Evolutionary conservation across 805 yeast genomes (phyloP), one percentile per base, ranked within the genome.

Genomic region (Candida piceae): DNA sequence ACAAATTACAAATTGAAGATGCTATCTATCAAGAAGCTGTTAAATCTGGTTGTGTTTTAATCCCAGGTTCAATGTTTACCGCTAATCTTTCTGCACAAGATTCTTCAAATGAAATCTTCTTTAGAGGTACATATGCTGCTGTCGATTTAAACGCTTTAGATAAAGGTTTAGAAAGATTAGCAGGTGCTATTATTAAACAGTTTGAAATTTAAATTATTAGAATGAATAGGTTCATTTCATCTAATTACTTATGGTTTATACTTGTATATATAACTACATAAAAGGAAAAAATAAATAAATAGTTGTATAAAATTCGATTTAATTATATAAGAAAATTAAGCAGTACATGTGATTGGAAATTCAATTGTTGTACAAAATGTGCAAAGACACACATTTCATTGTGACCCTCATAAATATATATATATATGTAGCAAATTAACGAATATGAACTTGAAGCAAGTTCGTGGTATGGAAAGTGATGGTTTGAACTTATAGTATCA

Each of bases 91-190:
- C 49, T 8, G 62, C 60, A 35, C 9, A 25, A 1, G 18, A 26
- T 5, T 4, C n/a, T 19, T 68, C 72, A 36, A 67, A 69, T 42
- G 57, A 58, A 32, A 61, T 83, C 45, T 84, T 84, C 67, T 84
- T 81, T 65, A 81, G 94, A 75, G 94, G 94, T 46, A 84, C 94
- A 19, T 84, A 82, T 48, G 94, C 93, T 33, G 93, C 94, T 33
- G 90, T 84, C 29, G 79, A 87, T 18, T 69, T 80, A 48, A 84
- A 79, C 37, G 62, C 70, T 43, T 68, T 84, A 48, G 72, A 57
- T 36, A 44, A 52, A 10, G 93, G 93, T 48, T 56, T 84, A 44
- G 73, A 76, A 55, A 77, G 81, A 60, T 78, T 82, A 43, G 85
- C 86, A 42, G 61, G 64, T 35, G 87, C 86, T 36, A 67, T 77